phyloP scores from a whole-genome alignment of 805 yeast genomes.

The Zygosaccharomyces bisporus region DNA sequence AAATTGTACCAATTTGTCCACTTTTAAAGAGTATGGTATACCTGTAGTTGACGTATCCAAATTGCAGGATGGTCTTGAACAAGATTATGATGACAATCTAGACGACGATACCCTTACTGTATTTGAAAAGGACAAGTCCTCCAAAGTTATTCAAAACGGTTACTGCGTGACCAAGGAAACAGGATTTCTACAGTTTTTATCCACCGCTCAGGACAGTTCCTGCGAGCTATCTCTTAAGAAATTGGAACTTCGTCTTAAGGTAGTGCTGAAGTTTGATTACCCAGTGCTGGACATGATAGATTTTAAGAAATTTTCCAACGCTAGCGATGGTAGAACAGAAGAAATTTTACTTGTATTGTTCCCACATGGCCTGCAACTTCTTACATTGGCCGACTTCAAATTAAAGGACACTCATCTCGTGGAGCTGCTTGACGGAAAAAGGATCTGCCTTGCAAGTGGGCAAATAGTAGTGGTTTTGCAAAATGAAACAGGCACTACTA shows the following conservation, averaged over 20 bases:
- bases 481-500: slow-evolving; percentile 5
- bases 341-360: slow-evolving; percentile 29
- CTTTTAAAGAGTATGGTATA: slow-evolving; percentile 33
- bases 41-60: slow-evolving; percentile 21
- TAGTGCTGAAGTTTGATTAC: slow-evolving; percentile 34
- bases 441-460: slow-evolving; percentile 18
- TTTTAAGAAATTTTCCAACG: slow-evolving; percentile 20
- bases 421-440: slow-evolving; percentile 20
- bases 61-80: slow-evolving; percentile 16
- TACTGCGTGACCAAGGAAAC: slow-evolving; percentile 31
- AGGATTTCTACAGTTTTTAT: slow-evolving; percentile 28
- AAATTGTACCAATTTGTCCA: slow-evolving; percentile 19
- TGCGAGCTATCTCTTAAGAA: slow-evolving; percentile 33
- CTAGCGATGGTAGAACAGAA: slow-evolving; percentile 19
- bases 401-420: slow-evolving; percentile 26
- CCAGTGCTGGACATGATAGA: slow-evolving; percentile 29
- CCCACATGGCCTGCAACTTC: slow-evolving; percentile 31
- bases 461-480: slow-evolving; percentile 23
- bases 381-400: slow-evolving; percentile 29
- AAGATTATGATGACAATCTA: slow-evolving; percentile 20
- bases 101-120: slow-evolving; percentile 36
- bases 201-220: slow-evolving; percentile 18
- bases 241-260: slow-evolving; percentile 31
- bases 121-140: slow-evolving; percentile 28
- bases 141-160: slow-evolving; percentile 36